Percentiles rank a stretch among this genome's conserved stretches.
Conservation (phyloP, 2,329 filamentous ascomycete species). For the Colletotrichum endophyticum region DNA sequence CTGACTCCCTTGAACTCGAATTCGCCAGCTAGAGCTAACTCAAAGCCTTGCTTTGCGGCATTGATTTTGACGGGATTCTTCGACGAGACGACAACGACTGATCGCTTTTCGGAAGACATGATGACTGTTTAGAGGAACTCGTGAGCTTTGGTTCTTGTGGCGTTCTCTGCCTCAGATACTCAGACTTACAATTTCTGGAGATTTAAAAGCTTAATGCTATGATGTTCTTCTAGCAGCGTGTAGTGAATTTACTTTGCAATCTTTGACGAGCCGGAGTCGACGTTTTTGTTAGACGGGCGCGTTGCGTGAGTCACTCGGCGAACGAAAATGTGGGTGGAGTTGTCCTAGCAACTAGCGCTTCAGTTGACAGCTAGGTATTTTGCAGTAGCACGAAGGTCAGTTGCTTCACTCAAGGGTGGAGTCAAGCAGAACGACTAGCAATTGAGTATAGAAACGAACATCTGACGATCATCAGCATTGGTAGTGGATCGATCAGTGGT, state of each 20-base stretch:
- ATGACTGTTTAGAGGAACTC: background rate
- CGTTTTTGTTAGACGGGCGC: background rate
- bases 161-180: background rate
- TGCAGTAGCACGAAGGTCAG: background rate
- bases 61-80: conserved; percentile 44
- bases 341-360: background rate
- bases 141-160: background rate
- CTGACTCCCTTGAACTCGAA: conserved; percentile 31
- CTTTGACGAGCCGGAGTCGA: background rate
- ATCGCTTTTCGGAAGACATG: background rate
- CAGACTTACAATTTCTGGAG: background rate
- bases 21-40: background rate
- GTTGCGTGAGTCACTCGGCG: background rate
- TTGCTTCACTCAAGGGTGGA: background rate
- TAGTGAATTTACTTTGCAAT: background rate
- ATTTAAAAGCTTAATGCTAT: background rate
- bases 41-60: conserved; percentile 40
- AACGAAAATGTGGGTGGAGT: background rate
- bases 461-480: background rate
- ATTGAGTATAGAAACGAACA: background rate
- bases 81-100: conserved; percentile 38
- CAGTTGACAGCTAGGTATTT: background rate
- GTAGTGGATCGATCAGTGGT: background rate
- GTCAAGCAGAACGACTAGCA: background rate
- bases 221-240: background rate